A percentile compares a stretch with the other conserved stretches of the same genome.
These are phyloP conservation scores for Hortiboletus rubellus DNA, from an alignment of 1,284 basidiomycete genomes.

Conservation along the genomic window DNA sequence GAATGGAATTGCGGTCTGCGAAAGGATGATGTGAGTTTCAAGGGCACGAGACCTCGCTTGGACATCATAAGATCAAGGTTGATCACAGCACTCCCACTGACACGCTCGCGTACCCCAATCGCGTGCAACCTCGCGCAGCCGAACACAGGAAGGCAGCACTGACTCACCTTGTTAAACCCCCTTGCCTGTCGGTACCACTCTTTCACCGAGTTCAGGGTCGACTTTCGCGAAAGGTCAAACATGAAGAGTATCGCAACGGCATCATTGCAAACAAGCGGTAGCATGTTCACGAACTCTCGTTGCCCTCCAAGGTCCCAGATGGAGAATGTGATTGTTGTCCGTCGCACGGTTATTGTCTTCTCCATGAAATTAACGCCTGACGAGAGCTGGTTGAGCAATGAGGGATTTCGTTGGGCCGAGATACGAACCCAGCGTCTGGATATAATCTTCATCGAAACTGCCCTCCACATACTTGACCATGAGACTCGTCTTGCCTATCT, in stretches of 20 bases:
- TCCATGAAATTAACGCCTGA: slow-evolving; percentile 99
- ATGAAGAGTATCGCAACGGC: slow-evolving; percentile 99
- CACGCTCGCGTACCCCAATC: slow-evolving; percentile 1
- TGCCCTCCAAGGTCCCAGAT: slow-evolving; percentile 99
- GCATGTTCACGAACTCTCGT: slow-evolving; percentile 98
- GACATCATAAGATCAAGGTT: slow-evolving; percentile 1
- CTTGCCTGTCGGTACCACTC: slow-evolving; percentile 99
- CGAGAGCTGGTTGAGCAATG: slow-evolving; percentile 12
- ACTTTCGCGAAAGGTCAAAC: slow-evolving; percentile 98
- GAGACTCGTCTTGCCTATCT: slow-evolving; percentile 97
- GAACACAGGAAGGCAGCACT: background rate
- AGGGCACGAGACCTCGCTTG: slow-evolving; percentile 2
- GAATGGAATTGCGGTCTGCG: slow-evolving; percentile 91
- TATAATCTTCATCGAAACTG: slow-evolving; percentile 98
- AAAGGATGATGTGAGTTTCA: slow-evolving; percentile 18
- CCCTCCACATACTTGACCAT: slow-evolving; percentile 99
- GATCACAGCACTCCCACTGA: background rate
- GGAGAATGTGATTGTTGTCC: slow-evolving; percentile 98
- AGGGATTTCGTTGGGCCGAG: background rate
- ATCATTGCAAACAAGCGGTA: slow-evolving; percentile 97
- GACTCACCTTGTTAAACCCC: slow-evolving; percentile 93
- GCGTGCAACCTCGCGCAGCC: background rate
- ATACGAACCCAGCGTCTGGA: slow-evolving; percentile 89
- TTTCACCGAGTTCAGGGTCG: slow-evolving; percentile 96
- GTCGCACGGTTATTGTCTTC: slow-evolving; percentile 95